Base-by-base conservation (phyloP, 805 yeast species). In the Cyberlindnera nakhonratchasimensis region DNA sequence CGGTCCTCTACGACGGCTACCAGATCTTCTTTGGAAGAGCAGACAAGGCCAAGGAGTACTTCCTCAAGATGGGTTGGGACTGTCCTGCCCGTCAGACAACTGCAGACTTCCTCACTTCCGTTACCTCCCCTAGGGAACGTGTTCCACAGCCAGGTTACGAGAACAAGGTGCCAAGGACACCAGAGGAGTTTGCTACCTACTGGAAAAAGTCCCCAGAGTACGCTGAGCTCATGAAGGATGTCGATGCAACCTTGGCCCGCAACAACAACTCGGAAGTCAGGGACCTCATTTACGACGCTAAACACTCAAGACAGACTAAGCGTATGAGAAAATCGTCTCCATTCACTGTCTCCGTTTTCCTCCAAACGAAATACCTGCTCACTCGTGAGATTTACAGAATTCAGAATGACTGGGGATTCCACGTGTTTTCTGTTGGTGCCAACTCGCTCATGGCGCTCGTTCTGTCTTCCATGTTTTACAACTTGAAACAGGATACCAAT, bases 31-130 rank as follows among this genome's bases (percentile, higher is more conserved):
- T 66, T 42, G 84, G 84, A 45, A 55, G 63, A 17, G 65, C 71
- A 19, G 58, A 57, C 24, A 40, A 57, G 16, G 82, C 82, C 19
- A 74, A 68, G 53, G 62, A 63, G 22, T 79, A 58, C 55, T 78
- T 78, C 54, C 45, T 64, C 32, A 67, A 64, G 17, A 72, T 77
- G 80, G 84, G 84, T 31, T 78, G 69, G 57, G 65, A 67, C 5
- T 75, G 80, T 51, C 77, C 80, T 18, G 65, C 65, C 26, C 72
- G 82, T 57, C 80, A 74, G 60, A 75, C 83, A 20, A 75, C 81
- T 40, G 80, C 80, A 19, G 82, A 77, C 54, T 77, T 66, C 58
- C 62, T 77, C 56, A 76, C 82, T 3, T 71, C 81, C 7, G 59
- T 77, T 42, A 76, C 83, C 5, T 67, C 72, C 46, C 78, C 82